Evolutionary conservation across 139 green algal genomes (phyloP).

Genomic region (Marvania coccoides): DNA sequence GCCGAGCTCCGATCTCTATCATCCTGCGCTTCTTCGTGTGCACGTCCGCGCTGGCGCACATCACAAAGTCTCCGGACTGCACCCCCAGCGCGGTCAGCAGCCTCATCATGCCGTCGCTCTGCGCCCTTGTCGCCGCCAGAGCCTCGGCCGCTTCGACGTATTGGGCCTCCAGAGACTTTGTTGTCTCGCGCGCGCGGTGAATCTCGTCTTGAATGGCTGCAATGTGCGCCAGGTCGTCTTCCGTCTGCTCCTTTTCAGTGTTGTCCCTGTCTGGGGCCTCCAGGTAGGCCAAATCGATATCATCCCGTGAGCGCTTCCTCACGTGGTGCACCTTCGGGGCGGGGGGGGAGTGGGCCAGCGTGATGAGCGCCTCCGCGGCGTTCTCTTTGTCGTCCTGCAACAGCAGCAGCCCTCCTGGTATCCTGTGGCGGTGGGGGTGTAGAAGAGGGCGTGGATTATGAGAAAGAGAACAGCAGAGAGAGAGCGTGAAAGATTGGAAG

Average conservation of each 20-base stretch:
- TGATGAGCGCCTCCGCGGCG: not conserved
- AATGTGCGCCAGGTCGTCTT: not conserved
- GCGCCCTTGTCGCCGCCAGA: not conserved
- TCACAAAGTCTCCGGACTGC: not conserved
- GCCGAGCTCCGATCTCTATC: not conserved
- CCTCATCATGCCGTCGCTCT: conserved; percentile 1
- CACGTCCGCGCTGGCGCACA: not conserved
- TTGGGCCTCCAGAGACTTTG: not conserved
- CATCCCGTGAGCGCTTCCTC: not conserved
- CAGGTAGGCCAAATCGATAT: not conserved
- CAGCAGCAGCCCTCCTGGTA: not conserved
- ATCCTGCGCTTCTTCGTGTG: not conserved
- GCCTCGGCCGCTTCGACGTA: not conserved
- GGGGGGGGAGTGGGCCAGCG: not conserved
- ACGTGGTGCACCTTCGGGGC: not conserved
- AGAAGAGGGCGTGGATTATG: too few relatives aligned
- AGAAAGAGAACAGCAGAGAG: too few relatives aligned
- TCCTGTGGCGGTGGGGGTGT: not conserved
- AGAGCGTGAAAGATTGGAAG: too few relatives aligned
- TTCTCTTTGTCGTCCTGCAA: not conserved
- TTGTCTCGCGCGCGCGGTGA: not conserved
- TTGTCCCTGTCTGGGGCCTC: not conserved
- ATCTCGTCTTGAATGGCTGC: conserved; percentile 1
- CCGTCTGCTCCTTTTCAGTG: not conserved
- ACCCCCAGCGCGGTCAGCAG: not conserved